phyloP scores from a whole-genome alignment of 305 asterid genomes.

The Solanum chacoense region DNA sequence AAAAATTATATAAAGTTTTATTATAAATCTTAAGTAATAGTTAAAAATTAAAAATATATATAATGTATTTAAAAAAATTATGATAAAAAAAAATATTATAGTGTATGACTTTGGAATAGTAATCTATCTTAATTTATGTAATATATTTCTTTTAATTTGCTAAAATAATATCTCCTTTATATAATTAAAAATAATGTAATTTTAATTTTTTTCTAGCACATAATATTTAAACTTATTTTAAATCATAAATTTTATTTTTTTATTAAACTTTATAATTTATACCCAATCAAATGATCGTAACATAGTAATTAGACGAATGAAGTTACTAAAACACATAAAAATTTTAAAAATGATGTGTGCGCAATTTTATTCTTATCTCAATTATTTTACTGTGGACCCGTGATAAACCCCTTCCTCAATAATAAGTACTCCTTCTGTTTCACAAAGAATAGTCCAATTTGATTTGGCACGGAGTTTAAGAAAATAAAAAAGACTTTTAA shows the following conservation, averaged over 20 bases:
- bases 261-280: neutral
- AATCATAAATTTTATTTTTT: too few relatives aligned
- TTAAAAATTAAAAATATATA: too few relatives aligned
- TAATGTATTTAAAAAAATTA: neutral
- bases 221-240: too few relatives aligned
- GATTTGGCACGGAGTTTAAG: too few relatives aligned
- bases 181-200: too few relatives aligned
- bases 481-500: too few relatives aligned
- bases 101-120: neutral
- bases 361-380: fast-evolving
- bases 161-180: too few relatives aligned
- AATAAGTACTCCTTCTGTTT: neutral
- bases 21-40: too few relatives aligned
- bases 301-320: neutral
- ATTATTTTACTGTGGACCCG: neutral
- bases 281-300: fast-evolving
- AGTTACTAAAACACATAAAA: neutral
- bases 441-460: too few relatives aligned
- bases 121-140: neutral
- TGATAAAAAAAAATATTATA: too few relatives aligned
- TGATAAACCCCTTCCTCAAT: conserved; percentile 1
- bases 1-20: too few relatives aligned
- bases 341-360: fast-evolving
- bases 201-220: neutral
- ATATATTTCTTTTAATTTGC: too few relatives aligned